Conservation (phyloP, 768 basidiomycete genomes). For the Vararia minispora region DNA sequence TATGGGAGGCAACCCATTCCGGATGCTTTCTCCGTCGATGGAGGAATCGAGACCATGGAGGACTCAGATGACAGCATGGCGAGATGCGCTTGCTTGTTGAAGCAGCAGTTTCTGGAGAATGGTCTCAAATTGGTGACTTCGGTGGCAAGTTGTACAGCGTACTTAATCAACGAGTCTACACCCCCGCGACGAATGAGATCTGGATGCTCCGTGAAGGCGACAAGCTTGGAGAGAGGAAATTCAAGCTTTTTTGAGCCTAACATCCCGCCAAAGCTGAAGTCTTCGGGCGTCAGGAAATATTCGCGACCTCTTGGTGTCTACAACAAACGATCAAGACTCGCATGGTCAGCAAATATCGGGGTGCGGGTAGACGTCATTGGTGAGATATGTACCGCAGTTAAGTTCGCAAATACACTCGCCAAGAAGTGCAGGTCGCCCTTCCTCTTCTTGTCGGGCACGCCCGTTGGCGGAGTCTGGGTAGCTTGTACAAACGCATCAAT, state of each 20-base stretch:
- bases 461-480: constrained; percentile 40
- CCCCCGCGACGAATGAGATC: constrained; percentile 83
- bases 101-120: constrained; percentile 60
- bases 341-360: not conserved
- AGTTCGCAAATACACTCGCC: constrained; percentile 88
- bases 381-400: constrained; percentile 52
- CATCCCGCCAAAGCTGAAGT: too few relatives aligned
- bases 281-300: constrained; percentile 67
- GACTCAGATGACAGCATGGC: constrained; percentile 63
- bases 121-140: too few relatives aligned
- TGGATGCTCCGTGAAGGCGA: constrained; percentile 82
- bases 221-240: constrained; percentile 74
- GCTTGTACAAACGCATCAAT: constrained; percentile 83
- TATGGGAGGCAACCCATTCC: constrained; percentile 81
- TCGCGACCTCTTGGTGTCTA: constrained; percentile 70
- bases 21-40: constrained; percentile 46
- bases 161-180: constrained; percentile 84
- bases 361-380: too few relatives aligned
- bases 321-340: not conserved
- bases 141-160: constrained; percentile 1
- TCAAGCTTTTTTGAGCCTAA: constrained; percentile 39
- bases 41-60: constrained; percentile 40
- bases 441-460: constrained; percentile 38
- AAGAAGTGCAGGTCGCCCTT: constrained; percentile 87
- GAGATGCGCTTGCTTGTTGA: constrained; percentile 54